Conservation (phyloP, 345 rosid species). For the Gossypium bickii region DNA sequence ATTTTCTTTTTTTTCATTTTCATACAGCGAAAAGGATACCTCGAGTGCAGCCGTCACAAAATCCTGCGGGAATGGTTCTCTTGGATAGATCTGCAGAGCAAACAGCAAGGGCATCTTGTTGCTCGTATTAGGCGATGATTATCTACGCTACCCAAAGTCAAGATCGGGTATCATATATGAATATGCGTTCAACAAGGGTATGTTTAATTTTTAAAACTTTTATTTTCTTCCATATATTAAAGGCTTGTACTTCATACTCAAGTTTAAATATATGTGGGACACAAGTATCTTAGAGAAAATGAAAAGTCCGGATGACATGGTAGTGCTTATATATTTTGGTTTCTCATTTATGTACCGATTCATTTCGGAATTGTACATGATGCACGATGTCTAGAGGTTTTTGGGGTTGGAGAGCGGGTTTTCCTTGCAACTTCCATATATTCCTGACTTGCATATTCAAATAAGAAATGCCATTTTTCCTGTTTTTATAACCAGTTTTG, state of each 20-base stretch:
- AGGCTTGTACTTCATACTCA: no score
- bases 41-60: conserved; percentile 75
- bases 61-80: conserved; percentile 84
- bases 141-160: background rate
- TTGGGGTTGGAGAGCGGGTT: conserved; percentile 18
- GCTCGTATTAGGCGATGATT: conserved; percentile 35
- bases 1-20: background rate
- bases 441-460: background rate
- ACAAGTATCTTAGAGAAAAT: no score
- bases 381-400: background rate
- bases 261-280: no score
- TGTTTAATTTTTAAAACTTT: no score
- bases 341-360: conserved; percentile 2
- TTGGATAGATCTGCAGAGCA: conserved; percentile 72
- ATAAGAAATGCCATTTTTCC: background rate
- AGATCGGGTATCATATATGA: no score
- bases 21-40: conserved; percentile 75
- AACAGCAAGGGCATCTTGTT: conserved; percentile 68
- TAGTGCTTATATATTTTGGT: background rate
- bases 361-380: conserved; percentile 24
- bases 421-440: conserved; percentile 13
- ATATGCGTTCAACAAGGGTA: no score
- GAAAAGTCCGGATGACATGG: no score
- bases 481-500: background rate
- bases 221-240: no score